Conservation (phyloP, 768 basidiomycete genomes). For the Gelatoporia subvermispora region DNA sequence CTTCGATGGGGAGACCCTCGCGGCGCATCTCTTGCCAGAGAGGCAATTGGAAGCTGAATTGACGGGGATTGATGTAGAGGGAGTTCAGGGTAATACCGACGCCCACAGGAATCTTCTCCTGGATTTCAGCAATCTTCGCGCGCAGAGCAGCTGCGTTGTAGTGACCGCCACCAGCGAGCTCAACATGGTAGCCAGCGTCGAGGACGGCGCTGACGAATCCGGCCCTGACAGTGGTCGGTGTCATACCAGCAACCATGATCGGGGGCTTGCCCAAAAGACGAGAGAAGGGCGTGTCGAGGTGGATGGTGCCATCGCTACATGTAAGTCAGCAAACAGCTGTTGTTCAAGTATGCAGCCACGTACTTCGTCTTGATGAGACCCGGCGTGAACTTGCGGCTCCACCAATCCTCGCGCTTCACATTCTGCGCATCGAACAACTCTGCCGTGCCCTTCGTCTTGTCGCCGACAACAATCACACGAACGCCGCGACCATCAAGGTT, state of each 20-base stretch:
- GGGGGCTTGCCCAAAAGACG: conserved; percentile 94
- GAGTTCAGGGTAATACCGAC: conserved; percentile 92
- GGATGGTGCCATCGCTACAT: conserved; percentile 82
- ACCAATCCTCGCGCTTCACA: conserved; percentile 80
- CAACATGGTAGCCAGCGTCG: conserved; percentile 92
- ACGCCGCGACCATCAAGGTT: conserved; percentile 94
- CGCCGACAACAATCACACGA: conserved; percentile 85
- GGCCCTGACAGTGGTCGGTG: conserved; percentile 91
- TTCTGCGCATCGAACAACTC: conserved; percentile 71
- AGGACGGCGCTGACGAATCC: conserved; percentile 93
- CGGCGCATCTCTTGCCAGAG: conserved; percentile 97
- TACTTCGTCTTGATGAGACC: conserved; percentile 86
- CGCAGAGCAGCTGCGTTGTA: conserved; percentile 90
- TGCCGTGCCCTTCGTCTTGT: conserved; percentile 81
- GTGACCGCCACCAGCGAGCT: conserved; percentile 97
- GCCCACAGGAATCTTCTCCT: conserved; percentile 76
- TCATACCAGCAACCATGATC: conserved; percentile 99
- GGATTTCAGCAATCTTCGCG: conserved; percentile 89
- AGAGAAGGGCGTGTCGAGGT: conserved; percentile 95
- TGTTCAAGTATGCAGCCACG: conserved; percentile 15
- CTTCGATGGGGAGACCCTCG: conserved; percentile 93
- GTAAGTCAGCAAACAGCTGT: conserved; percentile 4
- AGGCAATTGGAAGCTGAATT: conserved; percentile 95
- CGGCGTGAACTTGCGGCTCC: conserved; percentile 87
- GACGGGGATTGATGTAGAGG: conserved; percentile 96